A percentile compares a stretch with the other conserved stretches of the same genome.
These are phyloP conservation scores for Vishniacozyma victoriae DNA, from an alignment of 768 basidiomycete genomes.

Conservation along the genomic window DNA sequence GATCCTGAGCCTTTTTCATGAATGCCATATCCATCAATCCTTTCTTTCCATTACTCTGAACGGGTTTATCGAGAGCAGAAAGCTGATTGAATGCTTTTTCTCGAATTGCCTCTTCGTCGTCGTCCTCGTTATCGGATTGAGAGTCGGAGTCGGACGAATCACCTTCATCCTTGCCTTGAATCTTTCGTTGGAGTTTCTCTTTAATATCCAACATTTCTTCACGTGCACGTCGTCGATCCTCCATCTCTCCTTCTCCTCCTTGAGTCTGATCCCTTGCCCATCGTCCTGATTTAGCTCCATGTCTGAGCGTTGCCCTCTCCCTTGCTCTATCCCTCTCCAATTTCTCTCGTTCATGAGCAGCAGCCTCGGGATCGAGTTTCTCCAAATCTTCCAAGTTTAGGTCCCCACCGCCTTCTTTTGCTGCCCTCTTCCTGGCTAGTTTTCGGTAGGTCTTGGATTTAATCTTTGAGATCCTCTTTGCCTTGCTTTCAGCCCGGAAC, in stretches of 20 bases:
- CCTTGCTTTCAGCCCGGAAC: constrained; percentile 86
- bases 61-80: constrained; percentile 49
- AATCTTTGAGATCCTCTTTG: constrained; percentile 85
- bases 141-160: constrained; percentile 44
- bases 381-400: constrained; percentile 49
- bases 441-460: constrained; percentile 90
- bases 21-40: constrained; percentile 94
- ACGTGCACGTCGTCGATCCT: constrained; percentile 63
- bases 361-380: constrained; percentile 54
- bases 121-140: constrained; percentile 52
- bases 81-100: constrained; percentile 73
- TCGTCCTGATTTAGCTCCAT: constrained; percentile 68
- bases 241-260: constrained; percentile 54
- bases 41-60: constrained; percentile 52
- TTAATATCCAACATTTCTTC: constrained; percentile 78
- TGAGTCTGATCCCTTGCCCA: constrained; percentile 49
- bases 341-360: constrained; percentile 57
- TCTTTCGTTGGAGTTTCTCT: constrained; percentile 70
- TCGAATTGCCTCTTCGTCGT: constrained; percentile 55
- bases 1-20: constrained; percentile 84
- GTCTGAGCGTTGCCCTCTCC: constrained; percentile 81
- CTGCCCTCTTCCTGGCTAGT: constrained; percentile 67
- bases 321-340: constrained; percentile 72
- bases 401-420: constrained; percentile 8
- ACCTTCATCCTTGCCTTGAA: constrained; percentile 51